A percentile compares a stretch with the other conserved stretches of the same genome.
phyloP scores from a whole-genome alignment of 2,329 filamentous ascomycete genomes.

The Uncinocarpus reesii region DNA sequence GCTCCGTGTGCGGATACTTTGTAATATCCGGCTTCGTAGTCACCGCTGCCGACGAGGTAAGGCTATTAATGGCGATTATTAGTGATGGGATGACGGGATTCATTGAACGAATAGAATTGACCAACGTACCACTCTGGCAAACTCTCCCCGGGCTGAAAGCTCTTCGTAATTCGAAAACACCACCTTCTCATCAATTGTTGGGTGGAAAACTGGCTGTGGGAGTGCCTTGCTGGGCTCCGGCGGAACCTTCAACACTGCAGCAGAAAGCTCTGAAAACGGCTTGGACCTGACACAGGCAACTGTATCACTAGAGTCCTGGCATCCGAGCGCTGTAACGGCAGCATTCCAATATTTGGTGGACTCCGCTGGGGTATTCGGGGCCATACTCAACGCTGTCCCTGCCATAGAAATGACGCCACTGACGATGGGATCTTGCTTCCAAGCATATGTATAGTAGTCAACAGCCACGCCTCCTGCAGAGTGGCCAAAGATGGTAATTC shows the following conservation, averaged over 20 bases:
- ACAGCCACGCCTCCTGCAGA: conserved; percentile 34
- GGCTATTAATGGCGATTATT: conserved; percentile 17
- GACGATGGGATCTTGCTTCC: conserved; percentile 16
- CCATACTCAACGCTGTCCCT: conserved; percentile 37
- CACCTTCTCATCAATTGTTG: conserved; percentile 29
- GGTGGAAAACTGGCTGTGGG: conserved; percentile 30
- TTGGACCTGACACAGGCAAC: conserved; percentile 34
- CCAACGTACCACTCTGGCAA: conserved; percentile 27
- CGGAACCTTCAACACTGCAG: conserved; percentile 29
- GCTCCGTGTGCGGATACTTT: conserved; percentile 17
- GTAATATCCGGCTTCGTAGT: conserved; percentile 23
- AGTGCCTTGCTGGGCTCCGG: conserved; percentile 9
- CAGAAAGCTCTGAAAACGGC: conserved; percentile 30
- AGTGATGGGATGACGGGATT: not conserved
- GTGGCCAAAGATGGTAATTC: conserved; percentile 38
- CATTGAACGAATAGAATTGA: not conserved
- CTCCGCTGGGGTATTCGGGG: conserved; percentile 28
- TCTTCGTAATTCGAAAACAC: conserved; percentile 35
- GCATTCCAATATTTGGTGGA: conserved; percentile 37
- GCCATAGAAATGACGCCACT: conserved; percentile 31
- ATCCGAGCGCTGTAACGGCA: conserved; percentile 34
- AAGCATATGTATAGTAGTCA: conserved; percentile 5
- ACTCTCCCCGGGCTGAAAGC: conserved; percentile 21
- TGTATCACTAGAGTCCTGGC: conserved; percentile 23
- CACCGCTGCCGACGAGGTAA: conserved; percentile 10